phyloP scores from a whole-genome alignment of 345 rosid species.

The Reutealis trisperma region DNA sequence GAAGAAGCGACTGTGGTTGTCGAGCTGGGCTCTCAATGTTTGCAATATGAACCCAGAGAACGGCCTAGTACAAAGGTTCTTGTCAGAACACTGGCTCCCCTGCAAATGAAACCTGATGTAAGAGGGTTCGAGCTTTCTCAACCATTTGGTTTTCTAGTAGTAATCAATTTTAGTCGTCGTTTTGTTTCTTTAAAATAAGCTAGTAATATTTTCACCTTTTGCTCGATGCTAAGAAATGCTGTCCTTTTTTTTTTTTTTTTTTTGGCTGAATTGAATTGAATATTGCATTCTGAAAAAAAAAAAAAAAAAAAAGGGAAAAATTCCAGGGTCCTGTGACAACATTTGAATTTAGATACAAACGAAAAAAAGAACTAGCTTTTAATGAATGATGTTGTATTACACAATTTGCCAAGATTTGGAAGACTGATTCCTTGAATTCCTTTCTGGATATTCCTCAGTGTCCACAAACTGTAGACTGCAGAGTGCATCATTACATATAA shows the following conservation, averaged over 20 bases:
- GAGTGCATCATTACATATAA: neutral
- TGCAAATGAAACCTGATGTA: constrained; percentile 85
- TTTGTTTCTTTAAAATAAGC: neutral
- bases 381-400: no score
- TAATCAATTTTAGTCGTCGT: neutral
- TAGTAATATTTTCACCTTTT: neutral
- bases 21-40: constrained; percentile 79
- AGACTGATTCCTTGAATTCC: no score
- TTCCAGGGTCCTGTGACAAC: no score
- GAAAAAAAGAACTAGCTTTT: no score
- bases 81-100: constrained; percentile 65
- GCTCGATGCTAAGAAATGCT: neutral
- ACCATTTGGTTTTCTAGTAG: neutral
- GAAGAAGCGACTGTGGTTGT: constrained; percentile 87
- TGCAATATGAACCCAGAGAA: constrained; percentile 94
- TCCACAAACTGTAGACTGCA: no score
- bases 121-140: constrained; percentile 26
- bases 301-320: neutral
- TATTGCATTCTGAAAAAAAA: neutral
- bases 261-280: neutral
- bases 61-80: constrained; percentile 85
- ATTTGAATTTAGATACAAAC: no score
- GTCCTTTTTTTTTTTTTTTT: neutral
- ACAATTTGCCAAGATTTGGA: no score
- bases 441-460: no score